Base-by-base conservation (phyloP, 495 filamentous ascomycete genomes). In the Penicillium egyptiacum region DNA sequence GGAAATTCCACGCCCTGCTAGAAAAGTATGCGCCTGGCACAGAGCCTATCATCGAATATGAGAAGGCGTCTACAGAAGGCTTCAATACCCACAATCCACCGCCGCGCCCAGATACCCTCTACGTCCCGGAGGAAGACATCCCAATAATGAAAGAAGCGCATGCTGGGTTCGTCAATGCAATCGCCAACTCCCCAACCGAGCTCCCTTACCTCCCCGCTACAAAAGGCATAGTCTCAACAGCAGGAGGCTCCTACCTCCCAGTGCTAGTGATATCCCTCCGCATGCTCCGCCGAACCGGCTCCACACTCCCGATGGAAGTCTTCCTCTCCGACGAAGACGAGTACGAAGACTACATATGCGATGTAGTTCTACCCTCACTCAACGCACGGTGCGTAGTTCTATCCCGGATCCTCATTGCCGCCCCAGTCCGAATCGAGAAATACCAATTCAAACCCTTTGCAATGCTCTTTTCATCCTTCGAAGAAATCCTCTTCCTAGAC, bases 401-500 rank as follows among this genome's bases (percentile, higher is more conserved):
- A 10, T 71, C 72, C 1, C 63, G 56, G 0, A 65, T 77, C 16
- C 51, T 77, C 5, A 58, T 53, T 8, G 42, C 61, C 1, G 25
- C 60, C 0, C 61, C 62, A 8, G 46, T 58, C 1, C 45, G 57
- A 8, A 67, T 74, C 28, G 54, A 66, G 23, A 69, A 70, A 20
- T 83, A 71, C 59, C 81, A 83, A 58, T 75, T 73, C 61, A 83
- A 83, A 55, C 56, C 67, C 16, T 69, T 81, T 37, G 71, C 80
- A 23, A 74, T 83, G 50, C 60, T 82, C 16, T 78, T 81, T 60
- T 80, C 75, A 4, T 72, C 72, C 14, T 83, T 82, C 46, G 70
- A 78, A 51, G 64, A 77, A 41, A 66, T 83, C 22, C 75, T 83
- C 39, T 82, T 79, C 60, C 70, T 83, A 48, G 80, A 83, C 63